Evolutionary conservation across 306 rosid species (phyloP).

Genomic region (Medicago ruthenica): DNA sequence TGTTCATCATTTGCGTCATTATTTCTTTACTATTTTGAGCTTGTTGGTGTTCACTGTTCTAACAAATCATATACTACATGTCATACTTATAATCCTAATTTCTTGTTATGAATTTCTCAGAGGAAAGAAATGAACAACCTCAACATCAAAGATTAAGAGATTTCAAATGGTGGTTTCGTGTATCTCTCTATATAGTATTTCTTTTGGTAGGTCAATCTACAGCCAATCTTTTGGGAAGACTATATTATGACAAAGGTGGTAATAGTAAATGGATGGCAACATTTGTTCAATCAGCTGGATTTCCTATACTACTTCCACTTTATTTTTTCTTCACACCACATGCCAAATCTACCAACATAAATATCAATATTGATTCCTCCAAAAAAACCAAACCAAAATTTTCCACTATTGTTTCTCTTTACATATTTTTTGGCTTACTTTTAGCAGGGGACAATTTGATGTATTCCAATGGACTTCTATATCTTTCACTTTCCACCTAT

Average conservation of each 20-base stretch:
- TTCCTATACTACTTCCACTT: conserved; percentile 64
- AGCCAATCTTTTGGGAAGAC: conserved; percentile 61
- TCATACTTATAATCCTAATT: not conserved
- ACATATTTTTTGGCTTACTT: conserved; percentile 55
- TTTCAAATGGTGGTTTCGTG: conserved; percentile 61
- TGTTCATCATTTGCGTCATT: not conserved
- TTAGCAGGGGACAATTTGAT: conserved; percentile 55
- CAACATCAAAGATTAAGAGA: conserved; percentile 29
- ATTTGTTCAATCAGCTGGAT: conserved; percentile 72
- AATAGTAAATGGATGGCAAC: conserved; percentile 79
- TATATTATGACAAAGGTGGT: conserved; percentile 71
- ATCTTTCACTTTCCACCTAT: conserved; percentile 67
- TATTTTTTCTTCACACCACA: conserved; percentile 38
- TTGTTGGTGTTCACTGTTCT: not conserved
- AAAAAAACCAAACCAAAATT: conserved; percentile 44
- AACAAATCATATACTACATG: not conserved
- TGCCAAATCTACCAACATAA: conserved; percentile 14
- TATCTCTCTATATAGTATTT: conserved; percentile 51
- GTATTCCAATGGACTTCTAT: conserved; percentile 71
- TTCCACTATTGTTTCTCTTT: conserved; percentile 37
- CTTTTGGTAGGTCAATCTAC: conserved; percentile 60
- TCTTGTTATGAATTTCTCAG: conserved; percentile 36
- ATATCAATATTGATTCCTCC: conserved; percentile 20
- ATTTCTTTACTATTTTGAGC: not conserved
- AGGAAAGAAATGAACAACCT: conserved; percentile 35